Base-by-base conservation (phyloP, 1,284 basidiomycete species). In the Neonothopanus nambi region DNA sequence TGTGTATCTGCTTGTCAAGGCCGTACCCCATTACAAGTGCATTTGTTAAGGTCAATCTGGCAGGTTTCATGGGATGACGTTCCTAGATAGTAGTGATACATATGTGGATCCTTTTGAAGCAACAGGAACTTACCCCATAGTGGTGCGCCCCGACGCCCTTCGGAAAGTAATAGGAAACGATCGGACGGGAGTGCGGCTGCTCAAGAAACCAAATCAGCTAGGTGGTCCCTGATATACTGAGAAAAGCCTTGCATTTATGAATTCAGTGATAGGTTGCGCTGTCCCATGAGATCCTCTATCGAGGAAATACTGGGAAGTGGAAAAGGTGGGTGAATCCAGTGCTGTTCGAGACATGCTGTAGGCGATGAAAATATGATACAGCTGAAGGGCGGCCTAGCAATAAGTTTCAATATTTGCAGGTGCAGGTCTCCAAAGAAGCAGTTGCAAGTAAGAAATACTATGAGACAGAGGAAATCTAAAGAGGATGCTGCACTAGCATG, bases 51-150 rank as follows among this genome's bases (percentile, higher is more conserved):
- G 95, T 95, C 9, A 99, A 73, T 13, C 97, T 82, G 59, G 98
- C 94, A 1, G 96, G 96, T 67, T 98, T 97, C 96, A 99, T 99
- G 2, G 96, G 97, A 76, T 99, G 96, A 42, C 90, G 81, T 81
- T 98, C 94, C 91, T 95, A 67, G 26, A 38, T 30, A 9, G 46
- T 46, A 35, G 37, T 30, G 12, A 33, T 18, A 35, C 17, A 2
- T 37, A 41, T 20, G 17, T 11, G 21, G 9, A 35, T 35, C 8
- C 13, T n/a, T 24, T 4, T n/a, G 5, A 26, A 42, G 20, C 48
- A 3, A 35, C 26, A 21, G 15, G 15, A 17, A 37, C 71, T 84
- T 55, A 95, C 95, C 56, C 95, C 95, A 73, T 95, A 97, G 68
- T 98, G 95, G 69, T 95, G 93, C 62, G 93, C 89, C 1, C 97